phyloP scores from a whole-genome alignment of 169 alveolate species.

The Plasmodium billcollinsi region DNA sequence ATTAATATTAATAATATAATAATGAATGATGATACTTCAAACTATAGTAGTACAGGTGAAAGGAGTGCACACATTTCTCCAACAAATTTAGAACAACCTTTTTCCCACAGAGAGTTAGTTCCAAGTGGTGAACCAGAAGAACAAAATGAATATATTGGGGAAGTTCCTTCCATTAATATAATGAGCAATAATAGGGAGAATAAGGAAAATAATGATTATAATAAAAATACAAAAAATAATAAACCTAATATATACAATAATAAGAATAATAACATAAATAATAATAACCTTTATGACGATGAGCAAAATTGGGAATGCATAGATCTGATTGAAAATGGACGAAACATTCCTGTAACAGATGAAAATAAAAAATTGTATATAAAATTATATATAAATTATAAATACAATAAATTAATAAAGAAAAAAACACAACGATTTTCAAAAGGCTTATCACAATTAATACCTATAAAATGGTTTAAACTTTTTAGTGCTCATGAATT shows the following conservation, averaged over 20 bases:
- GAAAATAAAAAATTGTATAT: conserved; percentile 91
- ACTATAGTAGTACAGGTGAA: not conserved
- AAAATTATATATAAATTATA: conserved; percentile 90
- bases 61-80: not conserved
- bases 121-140: too few relatives aligned
- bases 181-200: not conserved
- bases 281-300: not conserved
- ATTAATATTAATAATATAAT: not conserved
- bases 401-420: conserved; percentile 91
- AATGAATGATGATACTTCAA: not conserved
- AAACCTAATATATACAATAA: not conserved
- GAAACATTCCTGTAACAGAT: conserved; percentile 84
- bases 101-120: too few relatives aligned
- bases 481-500: conserved; percentile 95
- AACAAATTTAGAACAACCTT: too few relatives aligned
- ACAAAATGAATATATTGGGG: not conserved
- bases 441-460: conserved; percentile 93
- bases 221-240: not conserved
- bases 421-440: conserved; percentile 90
- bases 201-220: not conserved
- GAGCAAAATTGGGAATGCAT: conserved; percentile 27
- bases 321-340: conserved; percentile 85
- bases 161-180: not conserved
- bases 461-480: conserved; percentile 92
- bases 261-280: not conserved